Evolutionary conservation across 2,329 filamentous ascomycete genomes (phyloP).

Genomic region (Aschersonia sp.): DNA sequence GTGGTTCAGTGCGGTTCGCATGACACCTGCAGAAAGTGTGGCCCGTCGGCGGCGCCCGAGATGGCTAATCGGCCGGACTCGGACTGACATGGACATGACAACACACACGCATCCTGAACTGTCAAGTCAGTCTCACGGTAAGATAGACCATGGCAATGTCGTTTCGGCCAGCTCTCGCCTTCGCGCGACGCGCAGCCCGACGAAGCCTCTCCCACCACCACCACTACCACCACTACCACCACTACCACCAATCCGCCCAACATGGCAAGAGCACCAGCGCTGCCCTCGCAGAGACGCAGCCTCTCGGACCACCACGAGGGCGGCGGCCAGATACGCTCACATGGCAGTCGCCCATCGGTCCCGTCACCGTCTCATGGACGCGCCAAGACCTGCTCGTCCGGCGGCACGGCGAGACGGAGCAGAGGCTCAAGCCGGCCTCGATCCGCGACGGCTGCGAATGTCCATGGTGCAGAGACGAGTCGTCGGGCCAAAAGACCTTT

Average conservation of each 20-base stretch:
- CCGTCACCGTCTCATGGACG: slow-evolving; percentile 12
- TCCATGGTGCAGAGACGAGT: slow-evolving; percentile 33
- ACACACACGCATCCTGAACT: not conserved
- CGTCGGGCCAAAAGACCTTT: slow-evolving; percentile 46
- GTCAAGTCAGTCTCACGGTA: not conserved
- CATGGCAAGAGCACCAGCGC: not conserved
- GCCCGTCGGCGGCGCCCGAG: too few species aligned
- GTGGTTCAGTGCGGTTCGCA: too few species aligned
- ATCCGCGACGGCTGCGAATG: slow-evolving; percentile 44
- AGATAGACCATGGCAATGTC: not conserved
- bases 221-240: not conserved
- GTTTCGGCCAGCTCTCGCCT: not conserved
- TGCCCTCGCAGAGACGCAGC: slow-evolving; percentile 5
- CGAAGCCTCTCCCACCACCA: not conserved
- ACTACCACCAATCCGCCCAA: not conserved
- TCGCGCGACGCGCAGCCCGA: not conserved
- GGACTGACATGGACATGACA: too few species aligned
- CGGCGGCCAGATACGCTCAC: too few species aligned
- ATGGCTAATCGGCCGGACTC: too few species aligned
- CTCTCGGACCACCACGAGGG: too few species aligned
- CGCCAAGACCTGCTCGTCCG: slow-evolving; percentile 11
- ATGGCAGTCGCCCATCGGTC: not conserved
- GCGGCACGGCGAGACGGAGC: not conserved
- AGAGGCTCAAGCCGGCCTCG: slow-evolving; percentile 10
- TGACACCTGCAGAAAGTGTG: too few species aligned